These are phyloP conservation scores for Luffa aegyptiaca DNA, from an alignment of 306 rosid species.

Conservation along the genomic window DNA sequence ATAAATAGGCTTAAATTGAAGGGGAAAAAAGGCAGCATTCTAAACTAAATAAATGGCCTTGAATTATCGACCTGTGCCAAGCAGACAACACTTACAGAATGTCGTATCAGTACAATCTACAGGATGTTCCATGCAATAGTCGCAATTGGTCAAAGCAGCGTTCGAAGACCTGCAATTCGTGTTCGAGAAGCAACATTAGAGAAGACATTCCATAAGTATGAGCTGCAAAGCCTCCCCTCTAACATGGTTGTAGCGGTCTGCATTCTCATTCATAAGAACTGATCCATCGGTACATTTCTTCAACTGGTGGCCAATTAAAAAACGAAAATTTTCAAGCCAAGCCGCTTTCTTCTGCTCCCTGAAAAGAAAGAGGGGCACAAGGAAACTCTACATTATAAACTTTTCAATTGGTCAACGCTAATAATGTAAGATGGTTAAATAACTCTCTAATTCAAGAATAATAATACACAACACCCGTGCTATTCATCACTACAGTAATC, in stretches of 20 bases:
- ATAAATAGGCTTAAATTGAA: background rate
- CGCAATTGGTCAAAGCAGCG: background rate
- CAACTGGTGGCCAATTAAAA: conserved; percentile 8
- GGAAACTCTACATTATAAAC: background rate
- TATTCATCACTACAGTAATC: background rate
- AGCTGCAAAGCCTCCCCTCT: background rate
- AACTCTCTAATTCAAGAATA: background rate
- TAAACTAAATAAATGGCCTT: conserved; percentile 7
- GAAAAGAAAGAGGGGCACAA: background rate
- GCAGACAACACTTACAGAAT: conserved; percentile 8
- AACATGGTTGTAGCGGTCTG: conserved; percentile 7
- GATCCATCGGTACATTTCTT: conserved; percentile 1
- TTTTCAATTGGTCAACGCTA: background rate
- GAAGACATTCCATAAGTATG: conserved; percentile 2
- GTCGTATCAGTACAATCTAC: conserved; percentile 11
- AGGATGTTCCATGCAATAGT: background rate
- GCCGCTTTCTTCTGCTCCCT: conserved; percentile 8
- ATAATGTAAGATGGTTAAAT: background rate
- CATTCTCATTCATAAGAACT: conserved; percentile 1
- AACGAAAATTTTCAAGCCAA: conserved; percentile 2
- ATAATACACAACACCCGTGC: background rate
- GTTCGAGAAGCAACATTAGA: conserved; percentile 4
- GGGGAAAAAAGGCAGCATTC: background rate
- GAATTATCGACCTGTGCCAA: conserved; percentile 4
- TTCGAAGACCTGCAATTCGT: background rate